A percentile compares a stretch with the other conserved stretches of the same genome.
Evolutionary conservation across 441 rosid genomes (phyloP).

Genomic region (Mallotus japonicus): DNA sequence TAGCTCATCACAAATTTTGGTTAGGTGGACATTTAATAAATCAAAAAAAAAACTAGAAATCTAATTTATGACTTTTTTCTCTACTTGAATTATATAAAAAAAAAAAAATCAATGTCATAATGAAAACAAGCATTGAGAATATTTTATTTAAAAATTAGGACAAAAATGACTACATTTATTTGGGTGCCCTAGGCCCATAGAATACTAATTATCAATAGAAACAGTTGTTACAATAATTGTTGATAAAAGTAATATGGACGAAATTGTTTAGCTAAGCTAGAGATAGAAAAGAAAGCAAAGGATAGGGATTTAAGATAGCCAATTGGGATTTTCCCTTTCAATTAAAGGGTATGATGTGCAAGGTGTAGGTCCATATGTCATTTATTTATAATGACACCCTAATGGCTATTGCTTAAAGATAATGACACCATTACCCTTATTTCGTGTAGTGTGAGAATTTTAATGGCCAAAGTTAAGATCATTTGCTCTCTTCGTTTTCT

Average conservation of each 20-base stretch:
- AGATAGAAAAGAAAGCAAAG: background rate
- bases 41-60: too few relatives aligned
- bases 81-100: too few relatives aligned
- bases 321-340: constrained; percentile 6
- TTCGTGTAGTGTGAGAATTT: too few relatives aligned
- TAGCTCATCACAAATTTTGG: too few relatives aligned
- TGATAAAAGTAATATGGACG: background rate
- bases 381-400: background rate
- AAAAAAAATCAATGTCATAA: too few relatives aligned
- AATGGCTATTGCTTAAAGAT: constrained; percentile 12
- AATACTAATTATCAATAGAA: background rate
- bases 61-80: too few relatives aligned
- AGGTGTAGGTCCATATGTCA: background rate
- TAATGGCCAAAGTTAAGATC: too few relatives aligned
- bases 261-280: background rate
- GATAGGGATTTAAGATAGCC: background rate
- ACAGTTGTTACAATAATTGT: background rate
- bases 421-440: background rate
- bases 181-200: background rate
- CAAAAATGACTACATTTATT: background rate
- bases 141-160: background rate
- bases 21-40: too few relatives aligned
- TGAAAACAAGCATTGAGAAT: too few relatives aligned
- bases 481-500: too few relatives aligned
- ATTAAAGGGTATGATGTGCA: constrained; percentile 2